Percentiles rank a stretch among this genome's conserved stretches.
Conservation (phyloP, 768 basidiomycete species). For the Calocybe gangraenosa region DNA sequence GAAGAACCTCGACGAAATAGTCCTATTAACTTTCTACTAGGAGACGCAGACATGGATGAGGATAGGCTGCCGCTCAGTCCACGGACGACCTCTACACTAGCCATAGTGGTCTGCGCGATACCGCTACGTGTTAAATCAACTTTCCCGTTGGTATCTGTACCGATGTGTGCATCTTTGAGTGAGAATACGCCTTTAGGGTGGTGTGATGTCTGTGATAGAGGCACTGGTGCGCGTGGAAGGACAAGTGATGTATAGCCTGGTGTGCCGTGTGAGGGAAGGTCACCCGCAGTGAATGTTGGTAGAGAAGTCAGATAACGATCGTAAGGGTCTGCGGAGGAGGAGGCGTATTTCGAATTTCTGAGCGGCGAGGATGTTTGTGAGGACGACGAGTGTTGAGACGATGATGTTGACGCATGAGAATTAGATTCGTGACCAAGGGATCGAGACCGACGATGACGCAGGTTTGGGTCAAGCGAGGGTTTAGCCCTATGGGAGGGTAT, state of each 20-base stretch:
- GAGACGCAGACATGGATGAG: conserved; percentile 8
- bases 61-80: conserved; percentile 36
- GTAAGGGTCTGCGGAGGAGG: conserved; percentile 21
- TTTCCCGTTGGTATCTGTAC: conserved; percentile 37
- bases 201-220: conserved; percentile 21
- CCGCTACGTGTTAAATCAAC: conserved; percentile 76
- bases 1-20: conserved; percentile 17
- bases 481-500: conserved; percentile 5
- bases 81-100: conserved; percentile 73
- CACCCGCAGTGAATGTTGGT: conserved; percentile 25
- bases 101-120: conserved; percentile 85
- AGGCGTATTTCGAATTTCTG: conserved; percentile 16
- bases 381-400: conserved; percentile 7
- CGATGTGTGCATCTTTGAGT: conserved; percentile 1
- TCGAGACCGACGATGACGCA: conserved; percentile 17
- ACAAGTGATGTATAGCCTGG: conserved; percentile 53
- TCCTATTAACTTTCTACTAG: conserved; percentile 15
- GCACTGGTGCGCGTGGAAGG: conserved; percentile 46
- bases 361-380: conserved; percentile 8
- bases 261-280: conserved; percentile 50
- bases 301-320: conserved; percentile 16
- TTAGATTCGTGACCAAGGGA: conserved; percentile 13
- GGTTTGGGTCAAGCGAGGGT: neutral
- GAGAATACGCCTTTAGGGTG: conserved; percentile 15
- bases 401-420: conserved; percentile 10